A percentile compares a stretch with the other conserved stretches of the same genome.
These are phyloP conservation scores for Moesziomyces globuligerus DNA, from an alignment of 1,284 basidiomycete species.

Conservation along the genomic window DNA sequence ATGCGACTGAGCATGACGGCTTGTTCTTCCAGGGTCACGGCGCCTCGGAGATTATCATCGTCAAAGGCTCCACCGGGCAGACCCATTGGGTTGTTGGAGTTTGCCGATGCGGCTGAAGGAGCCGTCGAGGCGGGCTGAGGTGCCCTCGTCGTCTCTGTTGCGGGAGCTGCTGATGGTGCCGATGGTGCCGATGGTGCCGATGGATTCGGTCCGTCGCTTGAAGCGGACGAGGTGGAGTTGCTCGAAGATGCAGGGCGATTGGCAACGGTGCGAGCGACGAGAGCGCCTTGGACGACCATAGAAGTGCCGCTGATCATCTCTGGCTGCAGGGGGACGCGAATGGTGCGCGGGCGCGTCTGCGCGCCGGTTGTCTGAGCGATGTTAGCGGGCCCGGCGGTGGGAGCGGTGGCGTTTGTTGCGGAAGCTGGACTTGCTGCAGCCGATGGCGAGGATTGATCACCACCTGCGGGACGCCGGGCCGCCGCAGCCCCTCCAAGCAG, in stretches of 20 bases:
- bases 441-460: background rate
- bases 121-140: background rate
- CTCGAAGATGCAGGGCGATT: slow-evolving; percentile 12
- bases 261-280: slow-evolving; percentile 50
- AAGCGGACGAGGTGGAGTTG: background rate
- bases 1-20: slow-evolving; percentile 64
- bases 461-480: background rate
- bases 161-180: background rate
- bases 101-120: background rate
- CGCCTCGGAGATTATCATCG: slow-evolving; percentile 40
- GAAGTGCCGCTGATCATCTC: slow-evolving; percentile 57
- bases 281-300: slow-evolving; percentile 64
- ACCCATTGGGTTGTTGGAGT: background rate
- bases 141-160: no score
- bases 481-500: slow-evolving; percentile 25
- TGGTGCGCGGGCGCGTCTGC: slow-evolving; percentile 12
- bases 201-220: background rate
- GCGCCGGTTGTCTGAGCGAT: background rate
- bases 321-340: slow-evolving; percentile 35
- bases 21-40: slow-evolving; percentile 63
- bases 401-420: slow-evolving; percentile 1
- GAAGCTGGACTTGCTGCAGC: background rate
- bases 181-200: background rate
- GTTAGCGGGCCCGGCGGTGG: no score
- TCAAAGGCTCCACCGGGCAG: slow-evolving; percentile 7